These are phyloP conservation scores for Pisolithus marmoratus DNA, from an alignment of 768 basidiomycete species.

Conservation along the genomic window DNA sequence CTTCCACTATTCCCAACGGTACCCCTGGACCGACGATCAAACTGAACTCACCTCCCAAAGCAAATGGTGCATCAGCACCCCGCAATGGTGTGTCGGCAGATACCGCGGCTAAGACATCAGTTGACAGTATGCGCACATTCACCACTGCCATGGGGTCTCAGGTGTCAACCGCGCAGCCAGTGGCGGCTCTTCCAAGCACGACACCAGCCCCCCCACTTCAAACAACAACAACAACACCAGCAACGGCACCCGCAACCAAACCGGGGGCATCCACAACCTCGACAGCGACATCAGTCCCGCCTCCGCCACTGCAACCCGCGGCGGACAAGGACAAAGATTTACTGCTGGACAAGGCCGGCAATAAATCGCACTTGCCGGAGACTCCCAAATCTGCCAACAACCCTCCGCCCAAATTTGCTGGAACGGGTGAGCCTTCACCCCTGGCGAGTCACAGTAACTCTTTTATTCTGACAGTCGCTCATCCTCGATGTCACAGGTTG, in stretches of 20 bases:
- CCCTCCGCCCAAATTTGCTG: conserved; percentile 1
- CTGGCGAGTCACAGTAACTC: conserved; percentile 20
- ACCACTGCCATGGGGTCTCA: conserved; percentile 10
- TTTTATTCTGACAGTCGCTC: conserved; percentile 25
- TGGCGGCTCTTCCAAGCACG: background rate
- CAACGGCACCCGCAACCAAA: background rate
- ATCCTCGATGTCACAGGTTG: conserved; percentile 20
- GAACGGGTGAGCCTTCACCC: conserved; percentile 29
- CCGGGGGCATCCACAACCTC: background rate
- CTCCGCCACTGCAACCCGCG: background rate
- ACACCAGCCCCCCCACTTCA: background rate
- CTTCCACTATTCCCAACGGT: conserved; percentile 1
- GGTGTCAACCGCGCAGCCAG: conserved; percentile 1
- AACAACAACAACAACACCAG: background rate
- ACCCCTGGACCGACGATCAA: conserved; percentile 9
- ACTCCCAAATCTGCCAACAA: background rate
- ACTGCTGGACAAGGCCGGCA: background rate
- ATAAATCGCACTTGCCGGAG: background rate
- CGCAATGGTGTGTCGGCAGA: conserved; percentile 29
- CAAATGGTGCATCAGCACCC: conserved; percentile 11
- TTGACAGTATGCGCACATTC: conserved; percentile 20
- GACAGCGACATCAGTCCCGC: conserved; percentile 1
- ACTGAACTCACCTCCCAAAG: conserved; percentile 18
- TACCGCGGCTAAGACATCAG: conserved; percentile 11
- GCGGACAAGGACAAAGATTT: conserved; percentile 6